Evolutionary conservation across 805 yeast species (phyloP), one percentile per base, ranked within the genome.

Genomic region (Candida ulmi): DNA sequence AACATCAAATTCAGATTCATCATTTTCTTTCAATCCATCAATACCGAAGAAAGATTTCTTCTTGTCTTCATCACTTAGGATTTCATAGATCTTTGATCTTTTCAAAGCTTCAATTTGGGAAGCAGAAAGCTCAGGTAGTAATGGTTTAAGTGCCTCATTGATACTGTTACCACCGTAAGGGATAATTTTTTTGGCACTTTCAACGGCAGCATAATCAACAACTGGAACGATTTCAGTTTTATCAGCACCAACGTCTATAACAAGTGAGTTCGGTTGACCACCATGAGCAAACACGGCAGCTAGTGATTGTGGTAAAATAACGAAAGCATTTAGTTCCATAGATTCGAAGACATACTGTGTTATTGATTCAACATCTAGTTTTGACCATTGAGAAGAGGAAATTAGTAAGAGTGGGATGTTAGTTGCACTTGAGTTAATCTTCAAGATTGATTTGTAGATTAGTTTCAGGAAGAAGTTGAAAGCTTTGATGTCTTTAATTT

Each of bases 1-100:
- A 36, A 91, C 88, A 58, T 91, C 96, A 29, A 88, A 71, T 4
- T 80, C 77, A 38, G 88, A 95, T 24, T 83, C 91, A 29, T 78
- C 87, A 5, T 67, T 71, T 13, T 58, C 62, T 13, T 44, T 43
- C 8, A 71, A 60, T 26, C 73, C 81, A 36, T 74, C 78, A 41
- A 71, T 56, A 17, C 83, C 80, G 50, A 79, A 80, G 54, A 78
- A 80, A 1, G 85, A 76, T 42, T 71, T 72, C 39, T 73, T 68
- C 30, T 76, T 74, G 35, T 73, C 83, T 50, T 82, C 85, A 44
- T 78, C 82, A 62, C 73, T 76, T 47, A 88, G 69, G 8, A 87
- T 83, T 65, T 91, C 97, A 57, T 68, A 91, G 36, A 91, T 84
- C 0, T 71, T 65, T 1, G 95, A 83, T 42, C 59, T 68, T 58